These are phyloP conservation scores for Collybia mongolica DNA, from an alignment of 768 basidiomycete species.

Conservation along the genomic window DNA sequence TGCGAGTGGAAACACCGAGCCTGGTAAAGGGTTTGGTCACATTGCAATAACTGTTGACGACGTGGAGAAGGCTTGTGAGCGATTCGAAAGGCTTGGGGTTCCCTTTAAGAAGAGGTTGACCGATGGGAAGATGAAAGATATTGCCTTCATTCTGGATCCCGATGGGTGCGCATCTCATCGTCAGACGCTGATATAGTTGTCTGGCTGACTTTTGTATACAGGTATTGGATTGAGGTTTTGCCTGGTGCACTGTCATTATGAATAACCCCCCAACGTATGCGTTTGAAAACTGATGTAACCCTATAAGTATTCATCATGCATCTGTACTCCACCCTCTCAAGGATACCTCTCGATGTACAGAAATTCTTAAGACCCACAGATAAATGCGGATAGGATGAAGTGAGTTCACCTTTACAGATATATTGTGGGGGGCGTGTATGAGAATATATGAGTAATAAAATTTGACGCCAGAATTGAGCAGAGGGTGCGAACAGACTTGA, in stretches of 20 bases:
- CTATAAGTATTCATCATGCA: too few relatives aligned
- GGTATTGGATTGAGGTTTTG: slow-evolving; percentile 64
- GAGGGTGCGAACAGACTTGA: too few relatives aligned
- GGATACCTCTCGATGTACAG: too few relatives aligned
- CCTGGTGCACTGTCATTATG: slow-evolving; percentile 22
- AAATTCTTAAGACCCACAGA: too few relatives aligned
- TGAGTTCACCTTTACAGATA: too few relatives aligned
- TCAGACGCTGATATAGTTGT: not conserved
- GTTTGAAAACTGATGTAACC: too few relatives aligned
- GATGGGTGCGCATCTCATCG: slow-evolving; percentile 55
- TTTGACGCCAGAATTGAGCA: too few relatives aligned
- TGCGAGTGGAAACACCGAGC: slow-evolving; percentile 81
- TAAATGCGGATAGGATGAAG: too few relatives aligned
- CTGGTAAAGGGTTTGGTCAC: slow-evolving; percentile 81
- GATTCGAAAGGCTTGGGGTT: slow-evolving; percentile 80
- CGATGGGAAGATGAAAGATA: slow-evolving; percentile 84
- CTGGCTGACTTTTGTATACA: slow-evolving; percentile 15
- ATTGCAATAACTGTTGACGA: slow-evolving; percentile 85
- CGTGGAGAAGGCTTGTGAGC: slow-evolving; percentile 77
- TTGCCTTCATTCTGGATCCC: slow-evolving; percentile 84
- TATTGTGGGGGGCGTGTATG: too few relatives aligned
- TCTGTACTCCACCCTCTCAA: too few relatives aligned
- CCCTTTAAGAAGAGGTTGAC: slow-evolving; percentile 83
- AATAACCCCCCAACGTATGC: too few relatives aligned
- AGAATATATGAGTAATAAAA: too few relatives aligned